Evolutionary conservation across 768 basidiomycete species (phyloP), one percentile per base, ranked within the genome.

Genomic region (Termitomyces titanicus): DNA sequence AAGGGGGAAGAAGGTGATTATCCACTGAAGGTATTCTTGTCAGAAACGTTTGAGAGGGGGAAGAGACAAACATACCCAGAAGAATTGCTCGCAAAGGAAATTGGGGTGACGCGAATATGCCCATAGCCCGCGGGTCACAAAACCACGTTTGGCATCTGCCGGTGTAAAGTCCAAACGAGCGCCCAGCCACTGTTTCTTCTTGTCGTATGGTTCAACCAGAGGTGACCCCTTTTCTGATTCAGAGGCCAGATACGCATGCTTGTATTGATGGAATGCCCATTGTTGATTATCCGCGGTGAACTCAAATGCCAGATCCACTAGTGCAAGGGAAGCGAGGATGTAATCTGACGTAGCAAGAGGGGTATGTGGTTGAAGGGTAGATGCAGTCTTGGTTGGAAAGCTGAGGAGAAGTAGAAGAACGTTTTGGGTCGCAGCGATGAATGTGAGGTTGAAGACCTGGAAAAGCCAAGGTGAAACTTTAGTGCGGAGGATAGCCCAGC

Each of bases 271-370:
- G 70, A 79, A 96, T 3, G 88, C 83, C 69, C 82, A 94, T 63
- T 98, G 96, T 67, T 94, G 92, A 61, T 95, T 94, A 69, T 98
- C 96, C 4, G 95, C 81, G 1, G 80, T 84, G 72, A 91, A 93
- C 66, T 98, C 95, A 34, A 84, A 59, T 1, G 72, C 77, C 43
- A 96, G 68, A 15, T 82, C 71, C 15, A 78, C 53, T 9, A 96
- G 70, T 3, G 86, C 84, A 4, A 86, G 65, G 0, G 68, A 61
- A 7, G 83, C 78, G 29, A 97, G 80, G 22, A 77, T 44, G 60
- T 81, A 79, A 63, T 98, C 95, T 7, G 85, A 80, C 1, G 66
- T 59, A 18, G 73, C 66, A 47, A 92, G 79, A 9, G 73, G 54
- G 7, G 74, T 72, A 53, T 84, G 80, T 17, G 84, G 76, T 61